These are phyloP conservation scores for Heterobasidion irregulare DNA, from an alignment of 1,284 basidiomycete genomes.

Conservation along the genomic window DNA sequence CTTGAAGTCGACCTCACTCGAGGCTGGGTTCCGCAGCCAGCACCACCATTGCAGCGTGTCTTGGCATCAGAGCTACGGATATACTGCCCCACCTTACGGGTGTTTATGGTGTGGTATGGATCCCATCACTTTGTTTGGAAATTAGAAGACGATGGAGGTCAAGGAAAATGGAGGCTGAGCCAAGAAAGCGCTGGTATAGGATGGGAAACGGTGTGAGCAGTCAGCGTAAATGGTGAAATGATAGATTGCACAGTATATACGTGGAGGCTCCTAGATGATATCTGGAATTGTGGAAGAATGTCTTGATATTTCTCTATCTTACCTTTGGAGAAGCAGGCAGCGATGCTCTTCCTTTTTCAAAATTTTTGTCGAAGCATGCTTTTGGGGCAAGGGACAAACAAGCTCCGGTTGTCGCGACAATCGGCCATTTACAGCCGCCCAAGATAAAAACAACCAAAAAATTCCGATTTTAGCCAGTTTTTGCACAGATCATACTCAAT, in stretches of 20 bases:
- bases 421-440: too few species aligned
- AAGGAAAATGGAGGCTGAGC: neutral
- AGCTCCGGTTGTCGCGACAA: too few species aligned
- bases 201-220: neutral
- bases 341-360: neutral
- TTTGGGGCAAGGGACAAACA: too few species aligned
- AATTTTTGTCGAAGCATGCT: too few species aligned
- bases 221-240: neutral
- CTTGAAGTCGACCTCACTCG: slow-evolving; percentile 21
- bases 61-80: slow-evolving; percentile 20
- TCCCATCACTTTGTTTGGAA: slow-evolving; percentile 18
- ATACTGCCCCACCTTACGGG: slow-evolving; percentile 19
- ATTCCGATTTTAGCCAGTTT: too few species aligned
- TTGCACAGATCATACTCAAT: too few species aligned
- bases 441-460: too few species aligned
- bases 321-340: neutral
- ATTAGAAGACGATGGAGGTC: neutral
- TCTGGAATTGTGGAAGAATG: neutral
- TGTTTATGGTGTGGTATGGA: slow-evolving; percentile 19
- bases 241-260: neutral
- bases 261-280: neutral
- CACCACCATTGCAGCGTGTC: slow-evolving; percentile 16
- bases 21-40: slow-evolving; percentile 17
- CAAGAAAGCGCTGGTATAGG: neutral
- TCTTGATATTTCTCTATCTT: neutral